Percentiles rank a stretch among this genome's conserved stretches.
These are phyloP conservation scores for Epichloe sibirici DNA, from an alignment of 2,329 filamentous ascomycete species.

Conservation along the genomic window DNA sequence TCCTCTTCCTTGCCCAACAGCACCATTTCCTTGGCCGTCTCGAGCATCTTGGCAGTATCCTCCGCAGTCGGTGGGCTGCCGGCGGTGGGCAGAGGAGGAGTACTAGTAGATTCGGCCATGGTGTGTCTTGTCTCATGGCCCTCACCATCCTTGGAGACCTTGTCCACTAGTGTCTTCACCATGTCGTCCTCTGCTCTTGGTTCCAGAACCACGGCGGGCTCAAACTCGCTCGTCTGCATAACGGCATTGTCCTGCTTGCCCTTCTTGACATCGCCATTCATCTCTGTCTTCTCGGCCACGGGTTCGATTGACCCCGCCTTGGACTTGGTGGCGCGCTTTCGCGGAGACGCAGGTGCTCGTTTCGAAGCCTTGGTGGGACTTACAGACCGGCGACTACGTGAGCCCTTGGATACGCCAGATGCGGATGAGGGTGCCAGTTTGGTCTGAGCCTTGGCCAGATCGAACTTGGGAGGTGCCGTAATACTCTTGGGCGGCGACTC, in stretches of 20 bases:
- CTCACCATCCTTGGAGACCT: slow-evolving; percentile 38
- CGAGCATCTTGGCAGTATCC: slow-evolving; percentile 72
- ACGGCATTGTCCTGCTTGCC: slow-evolving; percentile 21
- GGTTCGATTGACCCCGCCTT: slow-evolving; percentile 28
- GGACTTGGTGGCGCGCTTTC: slow-evolving; percentile 38
- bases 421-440: slow-evolving; percentile 38
- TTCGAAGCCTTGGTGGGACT: slow-evolving; percentile 41
- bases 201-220: slow-evolving; percentile 35
- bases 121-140: slow-evolving; percentile 59
- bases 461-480: slow-evolving; percentile 68
- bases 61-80: slow-evolving; percentile 61
- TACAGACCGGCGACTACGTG: slow-evolving; percentile 42
- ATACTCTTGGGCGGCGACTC: slow-evolving; percentile 66
- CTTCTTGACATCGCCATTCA: slow-evolving; percentile 20
- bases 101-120: slow-evolving; percentile 40
- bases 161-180: slow-evolving; percentile 58
- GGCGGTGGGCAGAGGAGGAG: slow-evolving; percentile 37
- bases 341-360: slow-evolving; percentile 37
- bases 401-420: slow-evolving; percentile 29
- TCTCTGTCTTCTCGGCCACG: slow-evolving; percentile 13
- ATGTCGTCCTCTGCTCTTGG: slow-evolving; percentile 44
- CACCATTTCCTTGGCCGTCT: slow-evolving; percentile 80
- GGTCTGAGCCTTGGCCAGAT: slow-evolving; percentile 34
- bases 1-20: slow-evolving; percentile 44
- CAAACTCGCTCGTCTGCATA: slow-evolving; percentile 37